Base-by-base conservation (phyloP, 1,284 basidiomycete species). In the Cryptococcus sp. region DNA sequence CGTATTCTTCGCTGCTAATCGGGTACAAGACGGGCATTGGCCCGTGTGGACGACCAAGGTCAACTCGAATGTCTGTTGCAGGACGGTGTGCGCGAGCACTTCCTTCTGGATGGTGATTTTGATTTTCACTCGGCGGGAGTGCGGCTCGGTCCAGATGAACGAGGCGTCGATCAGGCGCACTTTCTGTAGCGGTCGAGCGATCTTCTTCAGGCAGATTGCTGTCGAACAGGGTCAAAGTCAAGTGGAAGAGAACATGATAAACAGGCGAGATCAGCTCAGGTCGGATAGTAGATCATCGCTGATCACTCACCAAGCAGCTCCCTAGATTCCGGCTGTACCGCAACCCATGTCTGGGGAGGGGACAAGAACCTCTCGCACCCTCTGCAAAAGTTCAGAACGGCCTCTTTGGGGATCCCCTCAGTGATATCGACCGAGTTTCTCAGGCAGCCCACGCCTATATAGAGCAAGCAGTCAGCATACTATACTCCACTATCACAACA, bases 101-200 rank as follows among this genome's bases (percentile, higher is more conserved):
- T 99, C 96, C 81, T 99, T 98, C 81, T 99, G 96, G 55, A 99
- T 94, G 0, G 95, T 98, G 70, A 99, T 81, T 63, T 96, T 96
- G 63, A 99, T 87, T 53, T 92, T 86, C 62, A 99, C 78, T 52
- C 96, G 85, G 77, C 95, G 95, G 53, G 90, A 93, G 80, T 99
- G 95, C 1, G 95, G 95, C 75, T 99, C 96, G 10, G 95, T 99
- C 95, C 96, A 99, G 73, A 99, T 93, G 77, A 99, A 99, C 65
- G 93, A 91, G 0, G 95, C 95, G 66, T 99, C 95, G 40, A 96
- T 96, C 46, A 99, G 81, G 38, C 95, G 89, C 53, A 99, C 93
- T 82, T 93, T 95, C 72, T 87, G 89, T 38, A 99, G 83, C 20
- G 78, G 78, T 23, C 94, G 91, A 70, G 96, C 95, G 72, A 98